These are phyloP conservation scores for Phialophora chinensis DNA, from an alignment of 2,329 filamentous ascomycete species.

Conservation along the genomic window DNA sequence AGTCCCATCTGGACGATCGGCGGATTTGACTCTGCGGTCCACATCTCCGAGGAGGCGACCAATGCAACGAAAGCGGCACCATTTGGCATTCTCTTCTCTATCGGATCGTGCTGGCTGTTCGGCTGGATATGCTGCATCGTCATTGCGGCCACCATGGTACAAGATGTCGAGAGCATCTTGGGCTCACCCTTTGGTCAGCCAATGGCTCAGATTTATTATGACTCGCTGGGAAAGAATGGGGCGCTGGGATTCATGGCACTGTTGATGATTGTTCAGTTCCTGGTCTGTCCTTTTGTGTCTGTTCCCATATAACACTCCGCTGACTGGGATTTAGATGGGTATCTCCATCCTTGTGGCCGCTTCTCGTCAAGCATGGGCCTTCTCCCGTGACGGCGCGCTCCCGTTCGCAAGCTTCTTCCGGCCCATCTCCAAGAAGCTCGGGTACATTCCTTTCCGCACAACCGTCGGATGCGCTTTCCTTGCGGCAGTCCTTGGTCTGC, in stretches of 20 bases:
- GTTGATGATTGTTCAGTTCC: slow-evolving; percentile 66
- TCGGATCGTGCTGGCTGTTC: slow-evolving; percentile 62
- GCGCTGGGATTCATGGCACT: slow-evolving; percentile 65
- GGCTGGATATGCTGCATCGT: slow-evolving; percentile 65
- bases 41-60: slow-evolving; percentile 66
- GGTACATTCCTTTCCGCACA: slow-evolving; percentile 63
- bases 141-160: slow-evolving; percentile 63
- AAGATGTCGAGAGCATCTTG: slow-evolving; percentile 58
- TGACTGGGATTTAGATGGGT: slow-evolving; percentile 28
- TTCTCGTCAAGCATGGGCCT: slow-evolving; percentile 67
- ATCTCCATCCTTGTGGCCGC: slow-evolving; percentile 58
- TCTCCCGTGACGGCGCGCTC: slow-evolving; percentile 66
- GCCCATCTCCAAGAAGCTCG: slow-evolving; percentile 60
- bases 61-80: slow-evolving; percentile 67
- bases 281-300: slow-evolving; percentile 56
- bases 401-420: slow-evolving; percentile 66
- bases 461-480: slow-evolving; percentile 61
- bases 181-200: slow-evolving; percentile 63
- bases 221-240: slow-evolving; percentile 48
- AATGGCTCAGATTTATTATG: slow-evolving; percentile 54
- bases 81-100: slow-evolving; percentile 64
- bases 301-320: neutral
- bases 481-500: slow-evolving; percentile 61
- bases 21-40: slow-evolving; percentile 58
- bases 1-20: slow-evolving; percentile 67